A percentile compares a stretch with the other conserved stretches of the same genome.
Conservation (phyloP, 2,329 filamentous ascomycete genomes). For the Scleromitrula shiraiana region DNA sequence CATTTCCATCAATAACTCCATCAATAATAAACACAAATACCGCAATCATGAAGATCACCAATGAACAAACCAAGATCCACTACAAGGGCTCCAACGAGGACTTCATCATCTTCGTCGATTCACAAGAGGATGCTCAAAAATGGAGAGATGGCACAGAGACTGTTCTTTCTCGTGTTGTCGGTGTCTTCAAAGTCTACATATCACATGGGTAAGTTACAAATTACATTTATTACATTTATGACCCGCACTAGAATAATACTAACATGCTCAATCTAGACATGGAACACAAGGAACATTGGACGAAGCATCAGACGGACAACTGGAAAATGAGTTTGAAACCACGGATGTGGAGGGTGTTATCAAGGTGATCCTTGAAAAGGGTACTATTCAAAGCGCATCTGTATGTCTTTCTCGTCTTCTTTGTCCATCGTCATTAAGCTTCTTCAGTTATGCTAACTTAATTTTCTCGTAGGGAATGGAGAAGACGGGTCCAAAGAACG, state of each 20-base stretch:
- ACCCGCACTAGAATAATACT: neutral
- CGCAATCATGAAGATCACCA: constrained; percentile 46
- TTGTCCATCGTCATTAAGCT: neutral
- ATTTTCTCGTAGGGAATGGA: constrained; percentile 24
- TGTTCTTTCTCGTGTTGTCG: constrained; percentile 77
- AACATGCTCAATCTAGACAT: constrained; percentile 48
- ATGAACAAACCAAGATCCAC: constrained; percentile 54
- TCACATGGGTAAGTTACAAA: constrained; percentile 83
- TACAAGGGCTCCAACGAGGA: constrained; percentile 61
- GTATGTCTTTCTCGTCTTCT: constrained; percentile 33
- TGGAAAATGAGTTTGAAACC: constrained; percentile 86
- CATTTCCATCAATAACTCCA: constrained; percentile 5
- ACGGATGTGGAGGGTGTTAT: constrained; percentile 72
- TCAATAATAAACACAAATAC: constrained; percentile 8
- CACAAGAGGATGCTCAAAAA: constrained; percentile 57
- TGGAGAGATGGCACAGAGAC: constrained; percentile 76
- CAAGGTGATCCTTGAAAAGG: constrained; percentile 71
- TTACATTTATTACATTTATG: neutral
- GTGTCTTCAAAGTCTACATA: constrained; percentile 79
- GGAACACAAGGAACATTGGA: constrained; percentile 77
- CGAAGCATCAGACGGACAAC: constrained; percentile 60
- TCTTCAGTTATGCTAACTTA: constrained; percentile 10
- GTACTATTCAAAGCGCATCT: constrained; percentile 54
- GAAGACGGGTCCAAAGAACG: constrained; percentile 30
- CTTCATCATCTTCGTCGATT: constrained; percentile 60